phyloP scores from a whole-genome alignment of 768 basidiomycete genomes.

The Clitopilus passeckerianus region DNA sequence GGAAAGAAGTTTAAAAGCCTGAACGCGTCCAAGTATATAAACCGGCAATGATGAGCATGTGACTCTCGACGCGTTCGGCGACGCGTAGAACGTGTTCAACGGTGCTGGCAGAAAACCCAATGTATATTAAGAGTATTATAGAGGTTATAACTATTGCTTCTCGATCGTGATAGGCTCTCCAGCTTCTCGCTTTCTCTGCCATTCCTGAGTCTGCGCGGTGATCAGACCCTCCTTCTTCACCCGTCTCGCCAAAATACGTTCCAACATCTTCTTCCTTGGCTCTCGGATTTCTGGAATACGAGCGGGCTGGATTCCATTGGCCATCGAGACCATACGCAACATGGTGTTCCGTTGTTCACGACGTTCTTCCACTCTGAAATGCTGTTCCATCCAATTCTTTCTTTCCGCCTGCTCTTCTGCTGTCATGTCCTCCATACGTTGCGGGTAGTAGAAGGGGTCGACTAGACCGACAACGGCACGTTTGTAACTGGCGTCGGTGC shows the following conservation, averaged over 20 bases:
- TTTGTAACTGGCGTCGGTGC: conserved; percentile 48
- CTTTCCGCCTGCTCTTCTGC: conserved; percentile 46
- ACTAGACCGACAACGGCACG: conserved; percentile 88
- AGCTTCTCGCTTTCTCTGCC: conserved; percentile 27
- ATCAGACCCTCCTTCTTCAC: conserved; percentile 35
- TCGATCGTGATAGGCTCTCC: conserved; percentile 20
- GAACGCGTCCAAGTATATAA: background rate
- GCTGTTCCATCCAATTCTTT: conserved; percentile 58
- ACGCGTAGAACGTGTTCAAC: background rate
- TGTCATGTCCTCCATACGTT: conserved; percentile 73
- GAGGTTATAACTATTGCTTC: background rate
- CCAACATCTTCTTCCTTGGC: conserved; percentile 25
- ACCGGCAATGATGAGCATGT: conserved; percentile 14
- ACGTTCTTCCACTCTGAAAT: conserved; percentile 43
- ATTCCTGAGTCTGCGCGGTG: conserved; percentile 25
- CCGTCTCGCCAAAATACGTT: conserved; percentile 36
- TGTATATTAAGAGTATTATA: background rate
- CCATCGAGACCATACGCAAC: conserved; percentile 11
- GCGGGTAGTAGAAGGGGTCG: conserved; percentile 93
- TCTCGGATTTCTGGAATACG: background rate
- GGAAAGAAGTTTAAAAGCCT: background rate
- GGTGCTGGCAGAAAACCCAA: background rate
- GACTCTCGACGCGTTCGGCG: conserved; percentile 7
- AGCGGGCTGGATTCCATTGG: background rate
- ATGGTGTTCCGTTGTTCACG: conserved; percentile 28